phyloP scores from a whole-genome alignment of 2,329 filamentous ascomycete genomes.

The Diplodia sapinea region DNA sequence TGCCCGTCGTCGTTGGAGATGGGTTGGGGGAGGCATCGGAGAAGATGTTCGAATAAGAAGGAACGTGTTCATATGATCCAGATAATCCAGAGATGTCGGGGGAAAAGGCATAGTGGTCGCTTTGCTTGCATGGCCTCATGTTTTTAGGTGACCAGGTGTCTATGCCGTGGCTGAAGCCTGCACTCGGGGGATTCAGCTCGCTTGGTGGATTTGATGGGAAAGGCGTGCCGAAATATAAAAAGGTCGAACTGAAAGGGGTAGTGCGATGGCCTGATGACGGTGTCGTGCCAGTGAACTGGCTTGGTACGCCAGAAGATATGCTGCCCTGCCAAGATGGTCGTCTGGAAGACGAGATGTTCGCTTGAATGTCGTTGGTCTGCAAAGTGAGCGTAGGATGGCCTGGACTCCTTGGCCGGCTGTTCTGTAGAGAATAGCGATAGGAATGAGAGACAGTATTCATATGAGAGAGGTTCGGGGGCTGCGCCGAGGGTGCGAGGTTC shows the following conservation, averaged over 20 bases:
- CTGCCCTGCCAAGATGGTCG: background rate
- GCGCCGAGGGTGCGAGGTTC: background rate
- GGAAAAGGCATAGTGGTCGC: background rate
- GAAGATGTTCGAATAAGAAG: background rate
- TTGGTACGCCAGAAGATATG: background rate
- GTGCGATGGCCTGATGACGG: background rate
- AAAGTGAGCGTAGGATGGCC: background rate
- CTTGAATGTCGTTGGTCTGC: background rate
- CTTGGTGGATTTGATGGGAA: background rate
- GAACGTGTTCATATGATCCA: background rate
- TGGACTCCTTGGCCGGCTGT: background rate
- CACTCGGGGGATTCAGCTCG: background rate
- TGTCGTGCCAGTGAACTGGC: slow-evolving; percentile 1
- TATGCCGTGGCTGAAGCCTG: background rate
- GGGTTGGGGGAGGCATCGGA: background rate
- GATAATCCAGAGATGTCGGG: background rate
- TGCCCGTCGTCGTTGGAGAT: background rate
- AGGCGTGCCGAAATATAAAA: background rate
- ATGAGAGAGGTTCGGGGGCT: background rate
- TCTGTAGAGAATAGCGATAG: background rate
- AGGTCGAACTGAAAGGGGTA: background rate
- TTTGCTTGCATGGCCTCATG: background rate
- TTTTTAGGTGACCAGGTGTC: background rate
- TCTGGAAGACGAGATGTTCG: background rate
- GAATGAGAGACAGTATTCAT: background rate